A percentile compares a stretch with the other conserved stretches of the same genome.
Conservation (phyloP, 2,329 filamentous ascomycete species). For the Neoscytalidium dimidiatum region DNA sequence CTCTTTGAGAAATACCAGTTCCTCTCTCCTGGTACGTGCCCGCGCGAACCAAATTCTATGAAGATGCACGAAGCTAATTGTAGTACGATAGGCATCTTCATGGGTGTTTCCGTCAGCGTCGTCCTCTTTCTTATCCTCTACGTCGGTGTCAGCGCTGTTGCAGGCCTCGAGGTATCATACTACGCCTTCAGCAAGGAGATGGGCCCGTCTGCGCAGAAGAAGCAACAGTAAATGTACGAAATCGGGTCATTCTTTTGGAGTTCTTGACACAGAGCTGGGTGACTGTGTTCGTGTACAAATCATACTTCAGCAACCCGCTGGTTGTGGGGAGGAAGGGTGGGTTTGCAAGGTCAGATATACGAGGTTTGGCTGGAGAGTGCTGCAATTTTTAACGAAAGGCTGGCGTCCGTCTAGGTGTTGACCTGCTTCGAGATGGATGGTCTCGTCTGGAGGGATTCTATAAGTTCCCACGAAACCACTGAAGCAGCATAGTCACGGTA, state of each 20-base stretch:
- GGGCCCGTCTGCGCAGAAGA: constrained; percentile 86
- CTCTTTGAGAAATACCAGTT: constrained; percentile 95
- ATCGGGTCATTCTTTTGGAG: not conserved
- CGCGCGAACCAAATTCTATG: not conserved
- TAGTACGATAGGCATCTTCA: constrained; percentile 72
- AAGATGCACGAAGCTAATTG: not conserved
- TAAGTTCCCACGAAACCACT: too few species aligned
- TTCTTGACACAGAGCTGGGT: not conserved
- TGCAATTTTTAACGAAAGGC: too few species aligned
- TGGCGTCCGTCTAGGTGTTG: not conserved
- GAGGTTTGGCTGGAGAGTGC: not conserved
- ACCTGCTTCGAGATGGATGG: too few species aligned
- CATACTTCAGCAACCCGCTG: constrained; percentile 1
- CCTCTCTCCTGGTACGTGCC: constrained; percentile 75
- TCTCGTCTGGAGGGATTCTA: too few species aligned
- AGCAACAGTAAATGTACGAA: constrained; percentile 56
- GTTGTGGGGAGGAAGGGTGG: constrained; percentile 4
- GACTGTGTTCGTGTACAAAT: constrained; percentile 10
- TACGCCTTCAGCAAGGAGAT: constrained; percentile 96
- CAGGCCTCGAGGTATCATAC: constrained; percentile 85
- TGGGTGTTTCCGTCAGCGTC: constrained; percentile 72
- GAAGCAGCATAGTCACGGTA: too few species aligned
- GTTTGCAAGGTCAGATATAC: not conserved
- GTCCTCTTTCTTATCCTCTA: constrained; percentile 76
- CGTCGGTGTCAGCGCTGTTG: constrained; percentile 74